phyloP scores from a whole-genome alignment of 768 basidiomycete genomes.

The Paxillus involutus region DNA sequence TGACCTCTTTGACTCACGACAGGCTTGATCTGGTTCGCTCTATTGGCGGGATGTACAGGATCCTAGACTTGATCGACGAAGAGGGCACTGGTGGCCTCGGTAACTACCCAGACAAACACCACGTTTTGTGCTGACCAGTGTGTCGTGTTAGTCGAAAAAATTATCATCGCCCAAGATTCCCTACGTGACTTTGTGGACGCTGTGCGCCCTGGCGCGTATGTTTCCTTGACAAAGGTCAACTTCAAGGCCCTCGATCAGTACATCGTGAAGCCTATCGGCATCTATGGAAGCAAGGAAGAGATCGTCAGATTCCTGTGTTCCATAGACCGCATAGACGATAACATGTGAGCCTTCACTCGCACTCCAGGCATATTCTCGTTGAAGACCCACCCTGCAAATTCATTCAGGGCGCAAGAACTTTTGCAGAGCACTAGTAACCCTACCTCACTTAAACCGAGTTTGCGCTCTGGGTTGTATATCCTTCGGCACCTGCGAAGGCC shows the following conservation, averaged over 20 bases:
- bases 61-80: constrained; percentile 49
- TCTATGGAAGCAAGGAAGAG: constrained; percentile 51
- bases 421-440: neutral
- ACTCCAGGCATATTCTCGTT: neutral
- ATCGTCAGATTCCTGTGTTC: constrained; percentile 43
- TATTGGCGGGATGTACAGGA: constrained; percentile 43
- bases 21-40: constrained; percentile 6
- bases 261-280: constrained; percentile 43
- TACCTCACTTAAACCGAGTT: constrained; percentile 13
- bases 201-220: constrained; percentile 47
- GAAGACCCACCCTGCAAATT: neutral
- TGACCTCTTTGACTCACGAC: neutral
- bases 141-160: constrained; percentile 45
- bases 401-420: constrained; percentile 6
- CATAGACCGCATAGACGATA: constrained; percentile 33
- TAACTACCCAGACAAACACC: constrained; percentile 12
- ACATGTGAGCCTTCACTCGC: constrained; percentile 32
- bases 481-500: constrained; percentile 18
- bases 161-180: constrained; percentile 51
- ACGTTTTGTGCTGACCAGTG: neutral
- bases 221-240: constrained; percentile 50
- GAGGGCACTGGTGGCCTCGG: constrained; percentile 47
- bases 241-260: constrained; percentile 47
- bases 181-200: constrained; percentile 44
- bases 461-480: constrained; percentile 52